phyloP scores from a whole-genome alignment of 75 land plant species.

The Selaginella tamariscina region DNA sequence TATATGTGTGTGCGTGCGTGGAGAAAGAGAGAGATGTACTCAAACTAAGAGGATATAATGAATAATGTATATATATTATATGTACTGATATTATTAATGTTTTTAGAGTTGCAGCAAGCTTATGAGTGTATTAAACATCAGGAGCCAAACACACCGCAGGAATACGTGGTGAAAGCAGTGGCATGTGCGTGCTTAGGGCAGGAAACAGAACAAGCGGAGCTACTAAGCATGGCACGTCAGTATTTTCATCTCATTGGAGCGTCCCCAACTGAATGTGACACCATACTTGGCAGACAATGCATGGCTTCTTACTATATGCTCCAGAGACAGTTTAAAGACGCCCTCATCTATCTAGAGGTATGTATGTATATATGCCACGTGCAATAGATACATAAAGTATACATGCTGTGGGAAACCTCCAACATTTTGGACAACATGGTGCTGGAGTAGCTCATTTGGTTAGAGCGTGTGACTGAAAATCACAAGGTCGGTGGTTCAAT shows the following conservation, averaged over 20 bases:
- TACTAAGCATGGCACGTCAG: constrained; percentile 27
- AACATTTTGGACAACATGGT: too few species aligned
- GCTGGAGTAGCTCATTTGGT: too few species aligned
- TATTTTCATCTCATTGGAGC: constrained; percentile 29
- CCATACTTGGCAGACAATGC: constrained; percentile 30
- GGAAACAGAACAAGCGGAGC: constrained; percentile 22
- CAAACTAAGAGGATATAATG: too few species aligned
- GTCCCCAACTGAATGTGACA: constrained; percentile 31
- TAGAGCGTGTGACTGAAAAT: too few species aligned
- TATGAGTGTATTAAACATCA: constrained; percentile 17
- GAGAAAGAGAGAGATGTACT: too few species aligned
- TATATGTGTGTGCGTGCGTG: too few species aligned
- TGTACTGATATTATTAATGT: too few species aligned
- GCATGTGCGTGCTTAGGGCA: constrained; percentile 23
- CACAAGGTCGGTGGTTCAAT: too few species aligned
- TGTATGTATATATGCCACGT: not conserved
- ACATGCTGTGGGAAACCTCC: too few species aligned
- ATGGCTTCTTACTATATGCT: constrained; percentile 28
- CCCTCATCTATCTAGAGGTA: constrained; percentile 27
- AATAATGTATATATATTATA: too few species aligned
- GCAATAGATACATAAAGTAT: too few species aligned
- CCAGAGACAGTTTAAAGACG: constrained; percentile 30
- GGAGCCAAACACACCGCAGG: constrained; percentile 26
- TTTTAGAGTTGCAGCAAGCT: constrained; percentile 24
- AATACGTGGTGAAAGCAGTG: constrained; percentile 25